Evolutionary conservation across 352 stramenopile genomes (phyloP), one percentile per base, ranked within the genome.

Genomic region (Globisporangium nagaii): DNA sequence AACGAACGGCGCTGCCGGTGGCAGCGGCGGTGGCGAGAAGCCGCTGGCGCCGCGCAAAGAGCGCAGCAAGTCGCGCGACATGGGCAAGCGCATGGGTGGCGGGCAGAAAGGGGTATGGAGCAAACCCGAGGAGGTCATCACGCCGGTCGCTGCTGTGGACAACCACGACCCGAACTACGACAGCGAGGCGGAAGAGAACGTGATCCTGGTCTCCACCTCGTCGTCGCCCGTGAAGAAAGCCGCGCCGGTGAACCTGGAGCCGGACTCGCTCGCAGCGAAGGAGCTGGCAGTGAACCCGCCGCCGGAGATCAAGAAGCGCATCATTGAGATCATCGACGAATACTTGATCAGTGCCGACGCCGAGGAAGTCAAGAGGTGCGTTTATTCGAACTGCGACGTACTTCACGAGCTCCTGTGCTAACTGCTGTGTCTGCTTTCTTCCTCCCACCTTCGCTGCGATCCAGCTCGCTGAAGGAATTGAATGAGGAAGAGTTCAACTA

Each of bases 151-250:
- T 19, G 60, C 81, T 1, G 53, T 96, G 4, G 91, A 98, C 63
- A 72, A 88, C 53, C 68, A 96, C 30, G 95, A 98, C 79, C 95
- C 95, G 9, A 90, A 97, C 44, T 98, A 90, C 57, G 90, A 98
- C 63, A 96, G 90, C 56, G 88, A 97, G 60, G 84, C 67, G 25
- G 89, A 97, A 54, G 76, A 90, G 22, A 92, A 95, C 53, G 82
- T 97, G 28, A 72, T 98, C 44, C 69, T 95, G 5, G 75, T 95
- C 17, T 88, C 80, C 19, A 80, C 71, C 1, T 68, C 58, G 24
- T 58, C 59, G 12, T 79, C 73, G 20, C 73, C 79, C 0, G 63
- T 71, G 49, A 77, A 60, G 44, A 79, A 78, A 43, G 46, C 70
- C 28, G 69, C 69, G 35, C 62, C 70, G 25, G 58, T 62, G 3